Percentiles rank a stretch among this genome's conserved stretches.
phyloP scores from a whole-genome alignment of 306 rosid species.

The Cicer pinnatifidum region DNA sequence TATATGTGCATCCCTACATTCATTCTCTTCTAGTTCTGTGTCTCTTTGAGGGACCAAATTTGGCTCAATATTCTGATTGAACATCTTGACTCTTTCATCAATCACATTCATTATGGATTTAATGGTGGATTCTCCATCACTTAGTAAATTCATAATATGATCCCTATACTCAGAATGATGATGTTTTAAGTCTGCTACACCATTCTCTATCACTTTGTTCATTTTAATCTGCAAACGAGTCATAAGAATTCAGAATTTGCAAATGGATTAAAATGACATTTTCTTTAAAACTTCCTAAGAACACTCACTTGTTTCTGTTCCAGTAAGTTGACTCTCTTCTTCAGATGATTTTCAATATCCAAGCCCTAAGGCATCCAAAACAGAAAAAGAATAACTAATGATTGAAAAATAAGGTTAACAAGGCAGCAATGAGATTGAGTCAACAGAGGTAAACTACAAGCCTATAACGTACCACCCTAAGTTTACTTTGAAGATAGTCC shows the following conservation, averaged over 20 bases:
- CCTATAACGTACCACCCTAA: slow-evolving; percentile 69
- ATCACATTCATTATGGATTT: slow-evolving; percentile 59
- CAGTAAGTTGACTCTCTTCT: slow-evolving; percentile 67
- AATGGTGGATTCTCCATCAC: slow-evolving; percentile 66
- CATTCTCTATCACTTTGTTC: slow-evolving; percentile 55
- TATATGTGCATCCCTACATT: slow-evolving; percentile 64
- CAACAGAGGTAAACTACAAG: slow-evolving; percentile 33
- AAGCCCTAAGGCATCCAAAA: slow-evolving; percentile 71
- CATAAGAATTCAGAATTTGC: slow-evolving; percentile 41
- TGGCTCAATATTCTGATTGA: slow-evolving; percentile 48
- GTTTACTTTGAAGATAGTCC: slow-evolving; percentile 75
- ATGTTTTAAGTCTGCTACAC: slow-evolving; percentile 59
- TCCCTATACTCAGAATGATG: slow-evolving; percentile 63
- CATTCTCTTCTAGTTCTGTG: slow-evolving; percentile 58
- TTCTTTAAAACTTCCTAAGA: slow-evolving; percentile 19
- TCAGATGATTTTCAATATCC: slow-evolving; percentile 95
- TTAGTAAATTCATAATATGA: slow-evolving; percentile 62
- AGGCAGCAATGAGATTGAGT: slow-evolving; percentile 22
- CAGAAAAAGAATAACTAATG: slow-evolving; percentile 1
- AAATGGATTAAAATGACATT: slow-evolving; percentile 31
- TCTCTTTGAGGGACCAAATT: slow-evolving; percentile 53
- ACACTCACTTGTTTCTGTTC: slow-evolving; percentile 81
- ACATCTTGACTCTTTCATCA: slow-evolving; percentile 57
- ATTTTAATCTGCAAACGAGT: slow-evolving; percentile 61
- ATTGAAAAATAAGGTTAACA: not conserved